Conservation (phyloP, 78 protist genomes). For the Guillardia theta region DNA sequence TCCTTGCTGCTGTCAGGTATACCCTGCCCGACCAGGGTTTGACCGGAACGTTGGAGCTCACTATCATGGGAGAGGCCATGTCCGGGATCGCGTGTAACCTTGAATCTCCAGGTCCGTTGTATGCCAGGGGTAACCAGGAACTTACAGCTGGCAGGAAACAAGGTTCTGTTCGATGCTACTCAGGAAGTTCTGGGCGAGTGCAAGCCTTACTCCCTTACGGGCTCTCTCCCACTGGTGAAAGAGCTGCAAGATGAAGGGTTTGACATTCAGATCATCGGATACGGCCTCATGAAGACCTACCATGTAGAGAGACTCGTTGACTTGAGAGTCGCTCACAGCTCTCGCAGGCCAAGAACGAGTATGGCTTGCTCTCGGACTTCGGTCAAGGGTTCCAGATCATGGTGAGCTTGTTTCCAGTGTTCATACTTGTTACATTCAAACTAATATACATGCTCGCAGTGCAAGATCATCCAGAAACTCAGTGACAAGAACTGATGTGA, state of each 20-base stretch:
- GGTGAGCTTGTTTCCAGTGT: neutral
- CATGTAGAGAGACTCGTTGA: no score
- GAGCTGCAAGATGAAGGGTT: neutral
- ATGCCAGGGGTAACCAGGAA: no score
- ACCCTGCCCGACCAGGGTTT: neutral
- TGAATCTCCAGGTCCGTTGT: neutral
- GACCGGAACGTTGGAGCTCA: neutral
- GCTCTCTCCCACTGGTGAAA: neutral
- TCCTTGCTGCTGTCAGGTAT: no score
- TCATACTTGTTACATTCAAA: neutral
- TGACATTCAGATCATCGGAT: constrained; percentile 32
- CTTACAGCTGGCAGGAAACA: neutral
- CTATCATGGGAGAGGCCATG: neutral
- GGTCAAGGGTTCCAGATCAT: neutral
- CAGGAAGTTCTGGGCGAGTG: constrained; percentile 3
- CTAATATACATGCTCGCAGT: neutral
- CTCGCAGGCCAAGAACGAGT: neutral
- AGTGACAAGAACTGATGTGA: neutral
- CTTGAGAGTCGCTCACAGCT: no score
- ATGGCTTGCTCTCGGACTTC: neutral
- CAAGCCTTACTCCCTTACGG: neutral
- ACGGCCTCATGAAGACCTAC: constrained; percentile 2
- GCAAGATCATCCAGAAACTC: neutral
- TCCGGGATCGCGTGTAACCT: neutral
- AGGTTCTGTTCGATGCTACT: neutral